phyloP scores from a whole-genome alignment of 2,329 filamentous ascomycete genomes.

The Alternaria incomplexa region DNA sequence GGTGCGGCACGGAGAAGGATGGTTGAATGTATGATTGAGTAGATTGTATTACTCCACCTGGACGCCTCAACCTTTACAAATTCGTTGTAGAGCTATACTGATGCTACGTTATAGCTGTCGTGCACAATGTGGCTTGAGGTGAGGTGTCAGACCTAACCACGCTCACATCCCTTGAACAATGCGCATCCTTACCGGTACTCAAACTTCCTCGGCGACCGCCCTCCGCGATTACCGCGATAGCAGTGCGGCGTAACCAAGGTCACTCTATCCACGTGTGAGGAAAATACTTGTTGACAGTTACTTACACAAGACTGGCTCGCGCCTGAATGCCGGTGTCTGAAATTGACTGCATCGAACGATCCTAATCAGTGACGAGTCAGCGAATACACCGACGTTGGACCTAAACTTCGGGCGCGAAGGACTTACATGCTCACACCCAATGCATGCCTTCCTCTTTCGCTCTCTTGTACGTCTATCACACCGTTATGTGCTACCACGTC shows the following conservation, averaged over 20 bases:
- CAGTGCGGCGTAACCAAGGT: neutral
- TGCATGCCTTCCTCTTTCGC: neutral
- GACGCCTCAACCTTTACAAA: neutral
- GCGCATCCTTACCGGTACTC: neutral
- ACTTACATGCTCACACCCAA: neutral
- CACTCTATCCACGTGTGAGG: neutral
- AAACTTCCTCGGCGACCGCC: neutral
- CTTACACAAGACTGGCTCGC: neutral
- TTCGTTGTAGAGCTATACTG: neutral
- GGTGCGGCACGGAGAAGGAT: slow-evolving; percentile 2
- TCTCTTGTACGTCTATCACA: neutral
- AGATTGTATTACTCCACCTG: neutral
- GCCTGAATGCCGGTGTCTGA: neutral
- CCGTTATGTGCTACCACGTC: neutral
- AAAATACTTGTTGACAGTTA: neutral
- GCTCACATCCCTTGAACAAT: neutral
- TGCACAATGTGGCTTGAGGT: neutral
- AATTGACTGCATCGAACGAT: neutral
- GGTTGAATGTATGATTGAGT: neutral
- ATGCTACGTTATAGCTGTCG: neutral
- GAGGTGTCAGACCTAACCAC: neutral
- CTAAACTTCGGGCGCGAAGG: neutral
- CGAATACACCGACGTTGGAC: neutral
- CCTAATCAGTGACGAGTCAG: neutral
- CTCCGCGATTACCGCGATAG: slow-evolving; percentile 1